Conservation (phyloP, 306 rosid species). For the Lathyrus aphaca region DNA sequence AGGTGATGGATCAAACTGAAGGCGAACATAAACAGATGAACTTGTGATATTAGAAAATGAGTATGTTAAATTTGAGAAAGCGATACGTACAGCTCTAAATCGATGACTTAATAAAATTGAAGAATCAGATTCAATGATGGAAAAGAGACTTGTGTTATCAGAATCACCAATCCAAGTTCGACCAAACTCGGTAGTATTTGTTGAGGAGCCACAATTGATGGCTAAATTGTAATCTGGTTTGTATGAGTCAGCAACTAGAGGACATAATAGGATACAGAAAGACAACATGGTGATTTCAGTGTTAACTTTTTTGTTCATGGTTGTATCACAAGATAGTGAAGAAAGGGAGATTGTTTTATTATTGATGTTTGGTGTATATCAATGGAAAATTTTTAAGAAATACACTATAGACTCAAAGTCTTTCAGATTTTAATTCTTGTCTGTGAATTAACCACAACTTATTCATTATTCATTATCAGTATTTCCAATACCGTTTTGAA, state of each 20-base stretch:
- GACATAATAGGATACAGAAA: neutral
- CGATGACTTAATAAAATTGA: too few relatives aligned
- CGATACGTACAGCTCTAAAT: conserved; percentile 33
- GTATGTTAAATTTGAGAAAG: conserved; percentile 17
- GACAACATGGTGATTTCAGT: neutral
- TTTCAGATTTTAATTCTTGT: too few relatives aligned
- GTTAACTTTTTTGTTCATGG: neutral
- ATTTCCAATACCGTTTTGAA: too few relatives aligned
- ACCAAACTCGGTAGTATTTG: too few relatives aligned
- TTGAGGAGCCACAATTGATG: neutral
- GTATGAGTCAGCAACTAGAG: neutral
- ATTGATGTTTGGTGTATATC: too few relatives aligned
- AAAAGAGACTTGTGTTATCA: neutral
- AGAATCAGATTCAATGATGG: neutral
- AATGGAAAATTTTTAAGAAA: too few relatives aligned
- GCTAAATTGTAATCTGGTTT: too few relatives aligned
- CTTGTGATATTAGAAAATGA: neutral
- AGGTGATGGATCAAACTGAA: conserved; percentile 37
- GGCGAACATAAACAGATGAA: conserved; percentile 47
- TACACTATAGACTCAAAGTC: too few relatives aligned
- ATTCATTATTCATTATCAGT: too few relatives aligned
- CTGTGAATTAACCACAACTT: too few relatives aligned
- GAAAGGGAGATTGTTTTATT: too few relatives aligned
- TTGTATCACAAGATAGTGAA: neutral
- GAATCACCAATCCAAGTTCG: conserved; percentile 2